Base-by-base conservation (phyloP, 176 grass and related monocot species). In the Tillandsia leiboldiana region DNA sequence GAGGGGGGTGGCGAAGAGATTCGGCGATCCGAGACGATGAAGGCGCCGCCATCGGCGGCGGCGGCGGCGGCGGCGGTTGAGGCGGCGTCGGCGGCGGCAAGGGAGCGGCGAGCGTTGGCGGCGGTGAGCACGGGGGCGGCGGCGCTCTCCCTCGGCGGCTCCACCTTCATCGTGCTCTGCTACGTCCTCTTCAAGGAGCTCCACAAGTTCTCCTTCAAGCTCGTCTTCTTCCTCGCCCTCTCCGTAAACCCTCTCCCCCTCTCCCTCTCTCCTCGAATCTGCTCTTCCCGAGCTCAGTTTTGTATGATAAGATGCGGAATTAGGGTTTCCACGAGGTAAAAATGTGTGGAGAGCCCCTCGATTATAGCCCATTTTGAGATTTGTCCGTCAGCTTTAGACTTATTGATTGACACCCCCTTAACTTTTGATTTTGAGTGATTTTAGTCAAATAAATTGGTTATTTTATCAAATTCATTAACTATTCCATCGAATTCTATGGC, bases 161-260 rank as follows among this genome's bases (percentile, higher is more conserved):
- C 94, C 22, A 83, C 86, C 58, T 99, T 93, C 83, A 99, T 99
- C 75, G 94, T 99, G 49, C 71, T 93, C 11, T 99, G 94, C 77
- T 99, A 99, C 81, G 74, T 93, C 68, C 82, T 93, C 75, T 93
- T 99, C 89, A 91, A 91, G 69, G 87, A 99, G 71, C 89, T 99
- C 59, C 94, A 86, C 70, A 99, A 90, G 80, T 99, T 99, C 84
- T 99, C 94, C 14, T 97, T 93, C 82, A 97, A 92, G 81, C 94
- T 97, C 72, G 82, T 99, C 53, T 99, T 82, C 89, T 93, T 88
- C 82, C 94, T 99, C 26, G 87, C 89, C 20, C 65, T 99, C 71
- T 90, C 89, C 51, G 89, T 92, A 74, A 82, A 70, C 29, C 2
- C 14, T 29, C 65, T 50, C 8, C 53, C 17, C 14, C 6, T 65